Percentiles rank a stretch among this genome's conserved stretches.
phyloP scores from a whole-genome alignment of 495 filamentous ascomycete genomes.

The Bathelium albidoporum region DNA sequence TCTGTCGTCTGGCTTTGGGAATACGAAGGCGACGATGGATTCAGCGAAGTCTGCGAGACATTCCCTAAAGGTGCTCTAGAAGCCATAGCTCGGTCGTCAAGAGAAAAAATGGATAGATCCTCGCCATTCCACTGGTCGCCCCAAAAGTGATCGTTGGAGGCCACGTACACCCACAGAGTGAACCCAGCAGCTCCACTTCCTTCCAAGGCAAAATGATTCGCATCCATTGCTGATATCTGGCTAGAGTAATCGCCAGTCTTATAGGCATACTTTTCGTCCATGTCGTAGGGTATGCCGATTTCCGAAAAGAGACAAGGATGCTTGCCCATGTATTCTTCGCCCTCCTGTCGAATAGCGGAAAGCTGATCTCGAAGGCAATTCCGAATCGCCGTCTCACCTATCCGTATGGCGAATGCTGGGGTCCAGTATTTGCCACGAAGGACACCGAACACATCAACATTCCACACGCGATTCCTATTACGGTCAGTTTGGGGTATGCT shows the following conservation, averaged over 20 bases:
- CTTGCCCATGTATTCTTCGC: constrained; percentile 77
- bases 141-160: constrained; percentile 74
- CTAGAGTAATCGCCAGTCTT: constrained; percentile 93
- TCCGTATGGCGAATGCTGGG: constrained; percentile 80
- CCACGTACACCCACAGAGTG: constrained; percentile 79
- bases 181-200: constrained; percentile 71
- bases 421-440: constrained; percentile 79
- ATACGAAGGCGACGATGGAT: constrained; percentile 47
- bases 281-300: constrained; percentile 97
- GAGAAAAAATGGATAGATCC: constrained; percentile 80
- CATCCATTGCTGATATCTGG: constrained; percentile 90
- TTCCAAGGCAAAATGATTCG: constrained; percentile 89
- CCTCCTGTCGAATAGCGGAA: constrained; percentile 77
- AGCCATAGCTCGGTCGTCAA: constrained; percentile 62
- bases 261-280: constrained; percentile 93
- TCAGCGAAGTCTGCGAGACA: constrained; percentile 31
- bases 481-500: constrained; percentile 10
- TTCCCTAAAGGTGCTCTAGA: constrained; percentile 31
- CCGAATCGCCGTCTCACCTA: constrained; percentile 90
- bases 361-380: constrained; percentile 91
- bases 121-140: constrained; percentile 98
- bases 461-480: constrained; percentile 76
- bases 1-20: constrained; percentile 42
- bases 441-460: constrained; percentile 88
- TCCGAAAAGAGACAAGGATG: constrained; percentile 89